Percentiles rank a stretch among this genome's conserved stretches.
Conservation (phyloP, 192 early-diverging fungal genomes). For the Rhizoclosmatium sp. region DNA sequence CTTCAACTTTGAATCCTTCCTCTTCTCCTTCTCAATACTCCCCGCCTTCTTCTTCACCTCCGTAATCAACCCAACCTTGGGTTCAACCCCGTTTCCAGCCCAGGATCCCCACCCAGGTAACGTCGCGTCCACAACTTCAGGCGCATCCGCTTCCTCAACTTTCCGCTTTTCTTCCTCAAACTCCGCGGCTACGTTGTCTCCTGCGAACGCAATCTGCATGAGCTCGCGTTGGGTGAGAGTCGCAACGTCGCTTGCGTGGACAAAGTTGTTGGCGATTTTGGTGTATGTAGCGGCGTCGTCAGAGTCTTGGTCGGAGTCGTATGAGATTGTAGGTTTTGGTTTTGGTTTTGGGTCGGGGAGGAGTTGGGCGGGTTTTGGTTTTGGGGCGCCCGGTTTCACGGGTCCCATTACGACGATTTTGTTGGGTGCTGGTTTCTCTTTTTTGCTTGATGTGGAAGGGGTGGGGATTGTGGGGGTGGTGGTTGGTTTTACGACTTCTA, state of each 20-base stretch:
- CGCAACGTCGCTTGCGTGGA: slow-evolving; percentile 55
- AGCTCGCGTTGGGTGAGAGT: slow-evolving; percentile 80
- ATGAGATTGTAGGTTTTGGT: slow-evolving; percentile 2
- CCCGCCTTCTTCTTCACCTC: slow-evolving; percentile 55
- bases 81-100: slow-evolving; percentile 71
- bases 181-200: slow-evolving; percentile 88
- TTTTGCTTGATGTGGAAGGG: neutral
- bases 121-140: slow-evolving; percentile 81
- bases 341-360: neutral
- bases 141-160: slow-evolving; percentile 74
- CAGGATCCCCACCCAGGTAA: slow-evolving; percentile 97
- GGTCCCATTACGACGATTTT: neutral
- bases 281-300: slow-evolving; percentile 32
- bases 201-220: slow-evolving; percentile 93
- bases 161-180: slow-evolving; percentile 88
- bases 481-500: slow-evolving; percentile 45
- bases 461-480: neutral
- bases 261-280: slow-evolving; percentile 49
- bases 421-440: neutral
- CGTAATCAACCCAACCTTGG: slow-evolving; percentile 69
- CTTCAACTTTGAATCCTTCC: slow-evolving; percentile 72
- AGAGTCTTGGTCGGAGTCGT: slow-evolving; percentile 53
- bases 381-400: neutral
- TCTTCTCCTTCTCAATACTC: slow-evolving; percentile 46
- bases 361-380: neutral